phyloP scores from a whole-genome alignment of 2,329 filamentous ascomycete species.

The Penicillium olsonii region DNA sequence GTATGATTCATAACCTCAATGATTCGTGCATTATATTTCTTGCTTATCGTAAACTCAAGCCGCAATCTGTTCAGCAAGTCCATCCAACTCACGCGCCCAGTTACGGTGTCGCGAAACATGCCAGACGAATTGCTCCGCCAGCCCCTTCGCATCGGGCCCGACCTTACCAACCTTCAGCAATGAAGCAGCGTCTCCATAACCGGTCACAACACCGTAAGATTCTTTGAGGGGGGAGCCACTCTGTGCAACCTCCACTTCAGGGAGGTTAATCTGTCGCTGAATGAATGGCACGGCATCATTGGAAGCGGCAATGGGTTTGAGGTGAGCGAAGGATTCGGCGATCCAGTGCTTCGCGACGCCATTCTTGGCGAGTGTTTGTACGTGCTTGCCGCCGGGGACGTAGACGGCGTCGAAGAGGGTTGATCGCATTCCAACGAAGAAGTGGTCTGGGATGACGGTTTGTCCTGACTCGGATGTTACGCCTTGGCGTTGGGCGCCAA shows the following conservation, averaged over 20 bases:
- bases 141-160: conserved; percentile 65
- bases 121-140: conserved; percentile 70
- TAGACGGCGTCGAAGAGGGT: conserved; percentile 79
- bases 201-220: conserved; percentile 40
- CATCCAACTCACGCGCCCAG: conserved; percentile 74
- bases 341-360: conserved; percentile 76
- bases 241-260: conserved; percentile 29
- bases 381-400: conserved; percentile 68
- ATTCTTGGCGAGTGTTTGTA: conserved; percentile 65
- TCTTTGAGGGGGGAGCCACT: conserved; percentile 22
- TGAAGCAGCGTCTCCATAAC: conserved; percentile 24
- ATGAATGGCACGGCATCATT: conserved; percentile 49
- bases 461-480: conserved; percentile 64
- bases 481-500: conserved; percentile 66
- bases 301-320: conserved; percentile 74
- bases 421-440: conserved; percentile 76
- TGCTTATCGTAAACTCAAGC: conserved; percentile 52
- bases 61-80: conserved; percentile 66
- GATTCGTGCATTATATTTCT: background rate
- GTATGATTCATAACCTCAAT: background rate
- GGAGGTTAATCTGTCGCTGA: conserved; percentile 28
- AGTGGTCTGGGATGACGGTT: conserved; percentile 69
- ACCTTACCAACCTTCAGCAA: conserved; percentile 51
- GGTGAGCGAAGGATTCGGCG: conserved; percentile 76
- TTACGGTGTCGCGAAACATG: conserved; percentile 72